These are phyloP conservation scores for Diaporthe sp. DNA, from an alignment of 2,329 filamentous ascomycete species.

Conservation along the genomic window DNA sequence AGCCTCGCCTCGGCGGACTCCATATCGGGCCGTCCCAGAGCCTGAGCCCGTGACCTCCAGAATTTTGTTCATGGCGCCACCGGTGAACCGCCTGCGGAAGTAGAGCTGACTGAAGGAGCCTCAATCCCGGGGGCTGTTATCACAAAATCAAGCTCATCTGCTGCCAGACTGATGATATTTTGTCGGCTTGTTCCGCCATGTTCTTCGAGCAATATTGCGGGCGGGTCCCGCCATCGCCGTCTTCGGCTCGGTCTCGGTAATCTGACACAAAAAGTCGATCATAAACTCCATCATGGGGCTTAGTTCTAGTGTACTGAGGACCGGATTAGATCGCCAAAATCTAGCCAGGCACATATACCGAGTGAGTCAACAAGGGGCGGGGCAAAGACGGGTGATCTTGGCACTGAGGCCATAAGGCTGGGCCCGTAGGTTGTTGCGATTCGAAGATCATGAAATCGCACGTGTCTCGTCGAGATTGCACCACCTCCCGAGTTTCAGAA, in stretches of 20 bases:
- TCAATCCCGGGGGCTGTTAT: background rate
- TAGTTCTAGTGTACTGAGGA: conserved; percentile 7
- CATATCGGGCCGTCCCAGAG: conserved; percentile 23
- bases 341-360: conserved; percentile 17
- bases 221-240: conserved; percentile 30
- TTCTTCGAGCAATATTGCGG: conserved; percentile 8
- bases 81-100: background rate
- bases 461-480: conserved; percentile 35
- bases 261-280: conserved; percentile 28
- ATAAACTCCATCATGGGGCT: conserved; percentile 15
- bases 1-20: conserved; percentile 22
- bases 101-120: background rate
- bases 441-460: conserved; percentile 34
- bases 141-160: conserved; percentile 3
- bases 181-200: conserved; percentile 24
- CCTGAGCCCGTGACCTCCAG: background rate
- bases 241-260: conserved; percentile 32
- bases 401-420: conserved; percentile 24
- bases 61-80: background rate
- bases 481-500: conserved; percentile 16
- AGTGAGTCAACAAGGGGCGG: conserved; percentile 32
- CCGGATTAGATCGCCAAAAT: conserved; percentile 7
- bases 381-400: conserved; percentile 26
- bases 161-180: background rate
- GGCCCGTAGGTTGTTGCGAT: conserved; percentile 23